phyloP scores from a whole-genome alignment of 2,329 filamentous ascomycete genomes.

The Colletotrichum gloeosporioides region DNA sequence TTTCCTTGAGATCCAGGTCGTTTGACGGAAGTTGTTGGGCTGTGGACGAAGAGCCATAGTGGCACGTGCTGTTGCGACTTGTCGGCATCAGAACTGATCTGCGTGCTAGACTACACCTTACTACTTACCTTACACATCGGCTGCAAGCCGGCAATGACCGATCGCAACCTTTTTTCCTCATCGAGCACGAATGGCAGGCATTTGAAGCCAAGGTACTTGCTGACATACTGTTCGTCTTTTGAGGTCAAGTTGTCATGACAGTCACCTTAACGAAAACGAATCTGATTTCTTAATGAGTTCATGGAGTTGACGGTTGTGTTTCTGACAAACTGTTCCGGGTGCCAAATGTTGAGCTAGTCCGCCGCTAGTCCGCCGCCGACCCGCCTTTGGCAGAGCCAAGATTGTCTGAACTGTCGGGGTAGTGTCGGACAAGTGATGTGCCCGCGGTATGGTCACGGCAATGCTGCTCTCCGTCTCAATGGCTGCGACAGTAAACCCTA shows the following conservation, averaged over 20 bases:
- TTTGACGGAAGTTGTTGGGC: neutral
- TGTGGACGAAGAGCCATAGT: neutral
- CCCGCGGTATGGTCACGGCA: neutral
- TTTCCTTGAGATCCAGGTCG: neutral
- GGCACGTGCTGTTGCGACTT: neutral
- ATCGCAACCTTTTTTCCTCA: neutral
- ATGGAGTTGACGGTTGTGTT: neutral
- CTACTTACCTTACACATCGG: neutral
- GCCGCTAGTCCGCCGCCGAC: neutral
- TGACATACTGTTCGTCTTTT: rapidly evolving
- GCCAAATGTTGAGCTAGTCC: neutral
- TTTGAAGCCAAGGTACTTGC: neutral
- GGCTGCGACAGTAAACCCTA: neutral
- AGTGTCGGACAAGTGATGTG: neutral
- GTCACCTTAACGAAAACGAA: neutral
- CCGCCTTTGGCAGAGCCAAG: neutral
- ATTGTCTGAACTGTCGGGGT: neutral
- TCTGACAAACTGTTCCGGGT: neutral
- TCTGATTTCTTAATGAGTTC: neutral
- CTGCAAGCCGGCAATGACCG: neutral
- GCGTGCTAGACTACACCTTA: neutral
- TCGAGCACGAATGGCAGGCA: neutral
- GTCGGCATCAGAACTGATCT: neutral
- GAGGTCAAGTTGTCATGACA: neutral
- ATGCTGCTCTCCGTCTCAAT: neutral